These are phyloP conservation scores for Cercospora sp. DNA, from an alignment of 2,329 filamentous ascomycete species.

Conservation along the genomic window DNA sequence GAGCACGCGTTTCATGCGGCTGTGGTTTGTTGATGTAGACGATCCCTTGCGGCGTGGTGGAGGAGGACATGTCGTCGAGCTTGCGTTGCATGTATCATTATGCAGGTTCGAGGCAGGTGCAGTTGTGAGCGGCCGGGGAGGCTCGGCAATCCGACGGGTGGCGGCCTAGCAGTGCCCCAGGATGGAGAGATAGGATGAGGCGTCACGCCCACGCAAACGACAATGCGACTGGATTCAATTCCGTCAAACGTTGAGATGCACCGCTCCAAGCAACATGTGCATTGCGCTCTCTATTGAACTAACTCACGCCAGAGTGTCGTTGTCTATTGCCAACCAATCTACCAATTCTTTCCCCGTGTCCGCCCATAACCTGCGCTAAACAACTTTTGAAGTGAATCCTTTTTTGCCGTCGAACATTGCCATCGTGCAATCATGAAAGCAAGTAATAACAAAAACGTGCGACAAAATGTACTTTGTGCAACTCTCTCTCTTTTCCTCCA, in stretches of 20 bases:
- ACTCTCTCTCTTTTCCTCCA: neutral
- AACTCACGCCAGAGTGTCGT: neutral
- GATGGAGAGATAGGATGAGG: neutral
- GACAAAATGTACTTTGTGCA: neutral
- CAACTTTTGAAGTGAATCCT: slow-evolving; percentile 7
- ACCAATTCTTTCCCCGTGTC: neutral
- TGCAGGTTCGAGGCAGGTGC: slow-evolving; percentile 3
- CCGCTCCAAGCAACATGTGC: neutral
- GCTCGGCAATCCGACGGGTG: neutral
- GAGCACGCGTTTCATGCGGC: slow-evolving; percentile 57
- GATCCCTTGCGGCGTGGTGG: slow-evolving; percentile 6
- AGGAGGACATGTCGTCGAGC: slow-evolving; percentile 11
- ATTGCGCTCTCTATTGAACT: neutral
- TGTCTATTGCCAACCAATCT: neutral
- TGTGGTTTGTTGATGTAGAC: slow-evolving; percentile 21
- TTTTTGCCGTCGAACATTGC: slow-evolving; percentile 14
- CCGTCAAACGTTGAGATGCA: neutral
- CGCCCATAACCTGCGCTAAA: neutral
- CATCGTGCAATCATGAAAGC: slow-evolving; percentile 1
- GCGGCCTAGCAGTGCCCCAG: neutral
- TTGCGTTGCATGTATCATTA: neutral
- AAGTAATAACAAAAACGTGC: neutral
- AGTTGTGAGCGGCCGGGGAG: neutral
- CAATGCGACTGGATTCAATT: neutral
- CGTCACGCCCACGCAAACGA: neutral